Evolutionary conservation across 2,329 filamentous ascomycete genomes (phyloP).

Genomic region (Ceratocystis papillata): DNA sequence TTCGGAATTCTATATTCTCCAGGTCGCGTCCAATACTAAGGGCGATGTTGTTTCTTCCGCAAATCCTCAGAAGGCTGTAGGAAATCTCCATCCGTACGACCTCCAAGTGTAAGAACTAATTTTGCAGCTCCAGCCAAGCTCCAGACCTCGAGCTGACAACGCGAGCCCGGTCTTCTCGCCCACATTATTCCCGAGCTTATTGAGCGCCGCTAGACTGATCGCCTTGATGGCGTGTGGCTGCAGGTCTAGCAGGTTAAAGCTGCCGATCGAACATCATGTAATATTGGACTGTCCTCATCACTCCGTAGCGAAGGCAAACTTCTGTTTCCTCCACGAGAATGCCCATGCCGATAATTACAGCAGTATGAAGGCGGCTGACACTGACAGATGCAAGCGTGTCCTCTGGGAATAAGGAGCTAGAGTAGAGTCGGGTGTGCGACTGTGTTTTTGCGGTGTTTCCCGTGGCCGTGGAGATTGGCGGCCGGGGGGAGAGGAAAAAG

Average conservation of each 20-base stretch:
- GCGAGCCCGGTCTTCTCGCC: conserved; percentile 43
- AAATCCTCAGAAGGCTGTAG: too few species aligned
- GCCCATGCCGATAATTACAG: conserved; percentile 59
- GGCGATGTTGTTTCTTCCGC: too few species aligned
- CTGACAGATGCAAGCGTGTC: conserved; percentile 41
- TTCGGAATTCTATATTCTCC: too few species aligned
- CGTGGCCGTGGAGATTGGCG: not conserved
- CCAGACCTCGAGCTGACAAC: too few species aligned
- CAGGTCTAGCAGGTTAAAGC: conserved; percentile 50
- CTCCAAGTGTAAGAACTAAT: too few species aligned
- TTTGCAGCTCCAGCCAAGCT: too few species aligned
- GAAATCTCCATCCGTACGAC: too few species aligned
- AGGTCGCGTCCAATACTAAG: too few species aligned
- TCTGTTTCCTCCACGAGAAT: conserved; percentile 53
- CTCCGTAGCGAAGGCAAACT: conserved; percentile 46
- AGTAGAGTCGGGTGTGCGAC: conserved; percentile 22
- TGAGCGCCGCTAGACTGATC: conserved; percentile 54
- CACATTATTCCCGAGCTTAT: conserved; percentile 56
- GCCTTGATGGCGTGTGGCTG: conserved; percentile 61
- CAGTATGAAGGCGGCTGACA: conserved; percentile 50
- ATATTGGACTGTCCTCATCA: conserved; percentile 48
- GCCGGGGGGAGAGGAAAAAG: not conserved
- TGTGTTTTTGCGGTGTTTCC: not conserved
- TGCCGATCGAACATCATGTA: conserved; percentile 57
- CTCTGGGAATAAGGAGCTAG: conserved; percentile 32